Evolutionary conservation across 2,329 filamentous ascomycete genomes (phyloP).

Genomic region (Dactylellina leptospora): DNA sequence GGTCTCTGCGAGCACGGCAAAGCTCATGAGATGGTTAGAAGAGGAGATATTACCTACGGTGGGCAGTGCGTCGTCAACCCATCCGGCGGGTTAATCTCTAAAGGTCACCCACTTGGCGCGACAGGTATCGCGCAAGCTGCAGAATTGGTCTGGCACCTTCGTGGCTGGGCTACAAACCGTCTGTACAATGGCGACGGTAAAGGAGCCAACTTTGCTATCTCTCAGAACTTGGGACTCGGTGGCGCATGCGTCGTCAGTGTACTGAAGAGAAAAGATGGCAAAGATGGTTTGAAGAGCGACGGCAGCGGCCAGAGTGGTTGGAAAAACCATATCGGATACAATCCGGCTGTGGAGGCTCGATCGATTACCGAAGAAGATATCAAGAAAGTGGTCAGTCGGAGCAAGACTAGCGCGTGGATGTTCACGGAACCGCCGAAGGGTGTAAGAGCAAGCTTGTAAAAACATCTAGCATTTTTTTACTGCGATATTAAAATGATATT

Average conservation of each 20-base stretch:
- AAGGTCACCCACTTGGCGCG: constrained; percentile 92
- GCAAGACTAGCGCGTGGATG: constrained; percentile 62
- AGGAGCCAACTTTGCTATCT: constrained; percentile 75
- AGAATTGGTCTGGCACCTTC: constrained; percentile 92
- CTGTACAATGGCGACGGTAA: constrained; percentile 65
- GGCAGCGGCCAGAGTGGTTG: constrained; percentile 65
- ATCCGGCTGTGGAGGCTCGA: constrained; percentile 87
- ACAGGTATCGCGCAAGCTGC: constrained; percentile 96
- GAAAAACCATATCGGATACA: constrained; percentile 80
- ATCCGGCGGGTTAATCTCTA: constrained; percentile 91
- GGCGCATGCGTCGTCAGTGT: constrained; percentile 91
- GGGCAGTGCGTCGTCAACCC: constrained; percentile 82
- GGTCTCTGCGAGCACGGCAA: constrained; percentile 80
- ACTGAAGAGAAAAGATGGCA: constrained; percentile 83
- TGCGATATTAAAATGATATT: too few species aligned
- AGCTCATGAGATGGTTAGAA: constrained; percentile 88
- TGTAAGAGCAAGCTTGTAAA: constrained; percentile 22
- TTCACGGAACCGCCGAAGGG: constrained; percentile 24
- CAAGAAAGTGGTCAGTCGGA: constrained; percentile 75
- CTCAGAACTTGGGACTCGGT: constrained; percentile 92
- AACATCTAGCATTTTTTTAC: too few species aligned
- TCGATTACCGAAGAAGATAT: constrained; percentile 83
- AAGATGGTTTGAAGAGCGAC: constrained; percentile 64
- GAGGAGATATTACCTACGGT: constrained; percentile 90
- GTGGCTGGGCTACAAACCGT: constrained; percentile 95